Base-by-base conservation (phyloP, 805 yeast species). In the Yueomyces sinensis region DNA sequence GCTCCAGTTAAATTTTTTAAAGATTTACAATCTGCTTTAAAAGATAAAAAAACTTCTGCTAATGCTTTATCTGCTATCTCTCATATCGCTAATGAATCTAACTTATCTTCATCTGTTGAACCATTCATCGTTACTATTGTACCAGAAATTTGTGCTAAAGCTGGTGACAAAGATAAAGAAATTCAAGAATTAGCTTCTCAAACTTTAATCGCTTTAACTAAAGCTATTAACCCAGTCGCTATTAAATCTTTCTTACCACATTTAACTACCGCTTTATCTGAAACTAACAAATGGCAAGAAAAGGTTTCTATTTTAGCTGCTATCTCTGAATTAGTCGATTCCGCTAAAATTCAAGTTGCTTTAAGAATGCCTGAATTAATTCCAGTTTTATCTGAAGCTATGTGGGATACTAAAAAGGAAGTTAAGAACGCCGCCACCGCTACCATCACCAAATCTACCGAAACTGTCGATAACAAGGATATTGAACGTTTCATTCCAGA, bases 401-500 rank as follows among this genome's bases (percentile, higher is more conserved):
- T 91, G 97, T 91, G 99, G 99, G 98, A 91, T 70, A 91, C 99
- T 68, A 91, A 91, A 79, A 72, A 74, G 68, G 97, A 91, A 61
- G 98, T 91, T 62, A 91, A 91, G 80, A 74, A 72, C 52, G 94
- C 93, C 62, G 97, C 99, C 47, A 82, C 91, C 53, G 78, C 77
- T 56, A 84, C 97, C 65, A 86, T 91, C 76, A 74, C 87, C 66
- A 83, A 84, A 69, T 78, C 94, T 52, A 91, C 98, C 56, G 91
- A 87, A 66, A 86, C 97, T 59, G 89, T 91, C 52, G 93, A 89
- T 66, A 91, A 91, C 91, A 91, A 89, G 80, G 99, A 91, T 87
- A 93, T 91, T 62, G 95, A 84, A 69, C 84, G 89, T 74, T 91
- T 91, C 74, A 89, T 91, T 66, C 98, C 98, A 61, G 82, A 86